Base-by-base conservation (phyloP, 1,139 yeast genomes). In the Yamadazyma atmosphaerica region DNA sequence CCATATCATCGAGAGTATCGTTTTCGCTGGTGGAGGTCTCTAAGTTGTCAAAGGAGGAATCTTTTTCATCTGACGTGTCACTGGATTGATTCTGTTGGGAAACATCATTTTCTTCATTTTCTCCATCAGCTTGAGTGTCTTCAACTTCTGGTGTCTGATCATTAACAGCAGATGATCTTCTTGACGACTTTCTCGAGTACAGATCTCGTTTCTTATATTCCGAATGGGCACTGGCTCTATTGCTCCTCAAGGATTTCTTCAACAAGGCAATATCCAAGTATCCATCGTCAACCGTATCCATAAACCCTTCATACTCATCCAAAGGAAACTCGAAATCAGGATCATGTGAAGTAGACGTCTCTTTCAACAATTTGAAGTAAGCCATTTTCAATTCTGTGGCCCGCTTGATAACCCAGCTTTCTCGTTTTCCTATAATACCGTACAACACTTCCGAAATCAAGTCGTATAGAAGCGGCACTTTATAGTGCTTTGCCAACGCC, bases 221-320 rank as follows among this genome's bases (percentile, higher is more conserved):
- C 4, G 41, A 33, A 16, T 30, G 31, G 5, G 33, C 29, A 28
- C 40, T 40, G 12, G 18, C 19, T 18, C 12, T 33, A 6, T 38
- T 33, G 16, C n/a, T 29, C 24, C 39, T 44, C 12, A 49, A 32
- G 1, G 73, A 66, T 43, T 75, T 74, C 52, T 74, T 70, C 51
- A 83, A 59, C 28, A 82, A 58, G 0, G 74, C 70, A 31, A 78
- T 56, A 56, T 82, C 87, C 54, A 82, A 58, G 47, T 74, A 75
- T 0, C 87, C 87, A 54, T 83, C 86, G 27, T 71, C 70, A 6
- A 86, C 65, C 35, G 78, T 72, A 50, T 80, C 83, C 9, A 88
- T 74, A 55, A 88, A 87, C 30, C 87, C 90, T 32, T 79, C 82
- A 56, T 86, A 95, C 0, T 83, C 89, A 33, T 73, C 79, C 40